Base-by-base conservation (phyloP, 805 yeast species). In the Starmerella vaccinii region DNA sequence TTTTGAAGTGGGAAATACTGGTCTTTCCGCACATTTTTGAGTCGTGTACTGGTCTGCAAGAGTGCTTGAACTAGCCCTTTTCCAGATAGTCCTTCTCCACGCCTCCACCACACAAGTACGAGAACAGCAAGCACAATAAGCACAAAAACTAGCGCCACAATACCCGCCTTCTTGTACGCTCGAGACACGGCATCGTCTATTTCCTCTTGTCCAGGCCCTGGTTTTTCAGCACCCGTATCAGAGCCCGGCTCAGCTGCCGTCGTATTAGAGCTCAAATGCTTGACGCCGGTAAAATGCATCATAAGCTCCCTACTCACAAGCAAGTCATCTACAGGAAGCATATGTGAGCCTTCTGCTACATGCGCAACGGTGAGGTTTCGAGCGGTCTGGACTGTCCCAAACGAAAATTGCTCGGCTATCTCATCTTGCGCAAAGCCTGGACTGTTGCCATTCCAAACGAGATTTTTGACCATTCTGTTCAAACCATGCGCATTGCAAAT, bases 401-500 rank as follows among this genome's bases (percentile, higher is more conserved):
- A 55, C 4, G 27, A 21, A 5, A 22, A 8, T 4, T 27, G 16
- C n/a, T 22, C 29, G n/a, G 29, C 16, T 16, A 13, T 6, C n/a
- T 24, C 40, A 7, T 13, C 42, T 7, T 54, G 62, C 8, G 49
- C 49, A 19, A 59, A 60, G 6, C 61, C 66, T 37, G 26, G 52
- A 12, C 29, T 26, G 5, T 50, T 63, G 19, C 82, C 85, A 53
- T 76, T 77, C 87, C 95, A 84, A 2, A 67, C 65, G 64, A 92
- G 59, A 42, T 76, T 71, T 7, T 73, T 65, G 43, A 89, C 80
- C 65, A 84, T 67, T 58, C 74, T 72, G 58, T 83, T 82, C 2
- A 86, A 80, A 21, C 97, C 95, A 38, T 74, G 59, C 60, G 78
- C 76, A 62, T 92, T 92, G 69, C 98, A 92, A 49, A 92, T 84